Conservation (phyloP, 1,139 yeast species). For the Arxiozyma heterogenica region DNA sequence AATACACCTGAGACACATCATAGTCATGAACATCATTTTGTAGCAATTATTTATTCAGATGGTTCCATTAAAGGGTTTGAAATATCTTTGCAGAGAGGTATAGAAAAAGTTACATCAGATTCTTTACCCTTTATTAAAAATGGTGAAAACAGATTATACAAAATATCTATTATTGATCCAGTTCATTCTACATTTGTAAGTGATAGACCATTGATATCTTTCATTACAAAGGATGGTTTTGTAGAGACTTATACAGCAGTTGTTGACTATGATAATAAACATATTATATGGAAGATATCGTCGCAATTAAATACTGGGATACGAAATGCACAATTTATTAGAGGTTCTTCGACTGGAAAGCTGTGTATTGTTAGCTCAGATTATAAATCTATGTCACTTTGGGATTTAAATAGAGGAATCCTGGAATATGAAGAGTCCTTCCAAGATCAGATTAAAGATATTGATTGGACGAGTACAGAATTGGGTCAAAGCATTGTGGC, state of each 20-base stretch:
- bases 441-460: conserved; percentile 30
- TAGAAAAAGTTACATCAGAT: conserved; percentile 16
- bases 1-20: conserved; percentile 39
- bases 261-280: conserved; percentile 20
- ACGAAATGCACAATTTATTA: conserved; percentile 42
- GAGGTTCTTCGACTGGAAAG: conserved; percentile 69
- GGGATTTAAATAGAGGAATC: conserved; percentile 66
- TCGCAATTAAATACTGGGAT: conserved; percentile 48
- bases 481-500: conserved; percentile 67
- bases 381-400: conserved; percentile 49
- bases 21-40: conserved; percentile 33
- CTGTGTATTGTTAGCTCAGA: conserved; percentile 57
- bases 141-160: conserved; percentile 31
- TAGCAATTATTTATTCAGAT: conserved; percentile 36
- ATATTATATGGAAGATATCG: conserved; percentile 45
- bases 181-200: conserved; percentile 42
- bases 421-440: conserved; percentile 51
- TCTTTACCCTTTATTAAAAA: conserved; percentile 12
- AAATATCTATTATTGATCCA: conserved; percentile 58
- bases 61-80: conserved; percentile 29
- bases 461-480: conserved; percentile 68
- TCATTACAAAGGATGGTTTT: conserved; percentile 47
- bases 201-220: conserved; percentile 44
- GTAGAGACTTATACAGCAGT: conserved; percentile 44
- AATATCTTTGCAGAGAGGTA: conserved; percentile 17